phyloP scores from a whole-genome alignment of 139 green algal species.

The Asterochloris erici region DNA sequence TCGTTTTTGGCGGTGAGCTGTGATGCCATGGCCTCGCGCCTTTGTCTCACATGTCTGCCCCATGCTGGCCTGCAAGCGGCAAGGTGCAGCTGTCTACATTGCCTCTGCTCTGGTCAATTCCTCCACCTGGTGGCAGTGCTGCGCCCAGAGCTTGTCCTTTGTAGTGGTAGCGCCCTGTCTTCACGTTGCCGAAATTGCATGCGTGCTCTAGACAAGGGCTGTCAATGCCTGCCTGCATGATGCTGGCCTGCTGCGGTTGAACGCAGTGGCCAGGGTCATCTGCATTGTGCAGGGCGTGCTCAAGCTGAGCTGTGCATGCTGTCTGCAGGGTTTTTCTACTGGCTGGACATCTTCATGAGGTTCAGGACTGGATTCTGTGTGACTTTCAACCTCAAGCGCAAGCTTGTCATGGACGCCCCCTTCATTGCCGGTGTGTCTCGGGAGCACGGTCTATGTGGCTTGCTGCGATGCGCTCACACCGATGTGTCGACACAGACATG shows the following conservation, averaged over 20 bases:
- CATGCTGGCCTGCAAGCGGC: not conserved
- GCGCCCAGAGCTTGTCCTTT: not conserved
- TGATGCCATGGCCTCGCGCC: not conserved
- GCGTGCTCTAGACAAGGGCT: not conserved
- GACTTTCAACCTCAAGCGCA: slow-evolving; percentile 13
- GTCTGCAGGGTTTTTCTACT: slow-evolving; percentile 8
- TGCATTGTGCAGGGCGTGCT: not conserved
- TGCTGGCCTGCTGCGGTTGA: not conserved
- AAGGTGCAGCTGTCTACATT: not conserved
- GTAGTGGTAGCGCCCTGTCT: not conserved
- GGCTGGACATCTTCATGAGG: slow-evolving; percentile 8
- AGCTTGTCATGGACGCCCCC: slow-evolving; percentile 12
- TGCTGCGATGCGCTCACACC: no score
- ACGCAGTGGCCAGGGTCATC: not conserved
- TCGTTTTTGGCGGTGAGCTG: not conserved
- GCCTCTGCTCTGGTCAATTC: no score
- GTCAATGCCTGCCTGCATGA: not conserved
- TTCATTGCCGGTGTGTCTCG: not conserved
- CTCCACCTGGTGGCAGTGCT: not conserved
- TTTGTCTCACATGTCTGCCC: not conserved
- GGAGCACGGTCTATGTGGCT: no score
- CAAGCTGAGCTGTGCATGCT: not conserved
- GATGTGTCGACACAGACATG: no score
- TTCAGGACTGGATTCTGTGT: slow-evolving; percentile 13
- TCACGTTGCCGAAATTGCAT: not conserved